Conservation (phyloP, 805 yeast genomes). For the Wickerhamiella siamensis region DNA sequence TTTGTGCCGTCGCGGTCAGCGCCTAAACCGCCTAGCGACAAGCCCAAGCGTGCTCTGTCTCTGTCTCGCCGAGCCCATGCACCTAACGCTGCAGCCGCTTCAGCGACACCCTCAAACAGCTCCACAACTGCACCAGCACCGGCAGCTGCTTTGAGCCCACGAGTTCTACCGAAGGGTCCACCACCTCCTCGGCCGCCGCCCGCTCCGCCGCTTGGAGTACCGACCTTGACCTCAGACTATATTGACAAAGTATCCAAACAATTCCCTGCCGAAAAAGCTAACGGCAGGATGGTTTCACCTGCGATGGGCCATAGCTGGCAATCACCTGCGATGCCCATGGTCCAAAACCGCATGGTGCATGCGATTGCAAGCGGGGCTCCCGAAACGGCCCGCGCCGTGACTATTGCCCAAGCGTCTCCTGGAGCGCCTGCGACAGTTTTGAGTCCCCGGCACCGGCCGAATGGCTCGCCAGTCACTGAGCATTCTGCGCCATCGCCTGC, state of each 20-base stretch:
- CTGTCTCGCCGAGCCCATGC: neutral
- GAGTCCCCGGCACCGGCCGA: neutral
- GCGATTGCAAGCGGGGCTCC: constrained; percentile 21
- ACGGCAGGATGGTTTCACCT: neutral
- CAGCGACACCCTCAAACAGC: too few species aligned
- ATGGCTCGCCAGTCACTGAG: too few species aligned
- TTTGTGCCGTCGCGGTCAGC: constrained; percentile 20
- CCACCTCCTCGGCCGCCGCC: constrained; percentile 30
- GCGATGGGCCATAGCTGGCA: constrained; percentile 9
- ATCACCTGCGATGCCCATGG: constrained; percentile 14
- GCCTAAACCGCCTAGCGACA: constrained; percentile 22
- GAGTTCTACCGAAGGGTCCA: constrained; percentile 17
- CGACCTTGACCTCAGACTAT: constrained; percentile 19
- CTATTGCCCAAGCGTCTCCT: constrained; percentile 14
- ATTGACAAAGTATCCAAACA: constrained; percentile 1
- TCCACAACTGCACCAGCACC: too few species aligned
- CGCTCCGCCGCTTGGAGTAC: constrained; percentile 31
- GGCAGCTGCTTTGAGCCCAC: neutral
- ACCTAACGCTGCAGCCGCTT: neutral
- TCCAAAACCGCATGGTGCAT: constrained; percentile 1
- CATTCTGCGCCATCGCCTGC: constrained; percentile 17
- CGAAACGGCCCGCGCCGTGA: constrained; percentile 30
- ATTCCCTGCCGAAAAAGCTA: constrained; percentile 9
- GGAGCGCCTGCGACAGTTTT: neutral
- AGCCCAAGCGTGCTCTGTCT: neutral